Conservation (phyloP, 2,329 filamentous ascomycete species). For the Plenodomus lindquistii region DNA sequence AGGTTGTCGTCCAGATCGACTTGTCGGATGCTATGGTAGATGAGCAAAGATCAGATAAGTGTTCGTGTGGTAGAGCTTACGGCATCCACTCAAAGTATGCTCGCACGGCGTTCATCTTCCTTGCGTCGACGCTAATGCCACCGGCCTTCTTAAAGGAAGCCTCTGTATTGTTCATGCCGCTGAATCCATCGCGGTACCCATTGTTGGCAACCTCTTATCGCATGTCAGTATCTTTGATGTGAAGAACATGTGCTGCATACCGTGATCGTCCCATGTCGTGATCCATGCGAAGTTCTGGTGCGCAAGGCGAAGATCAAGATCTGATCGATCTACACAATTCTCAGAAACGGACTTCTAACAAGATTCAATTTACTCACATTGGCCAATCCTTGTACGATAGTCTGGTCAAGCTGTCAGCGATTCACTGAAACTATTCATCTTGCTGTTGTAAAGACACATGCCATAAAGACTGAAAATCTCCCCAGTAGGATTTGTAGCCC, state of each 20-base stretch:
- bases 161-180: constrained; percentile 50
- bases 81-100: constrained; percentile 54
- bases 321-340: constrained; percentile 37
- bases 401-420: constrained; percentile 23
- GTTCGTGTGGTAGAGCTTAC: constrained; percentile 3
- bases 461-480: constrained; percentile 47
- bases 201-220: constrained; percentile 48
- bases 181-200: constrained; percentile 46
- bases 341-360: neutral
- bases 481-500: constrained; percentile 35
- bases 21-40: constrained; percentile 42
- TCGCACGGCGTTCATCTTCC: constrained; percentile 53
- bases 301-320: constrained; percentile 46
- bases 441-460: neutral
- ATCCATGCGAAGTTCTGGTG: constrained; percentile 51
- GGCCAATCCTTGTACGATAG: constrained; percentile 47
- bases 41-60: constrained; percentile 49
- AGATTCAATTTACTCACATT: constrained; percentile 9
- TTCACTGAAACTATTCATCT: neutral
- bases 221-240: neutral
- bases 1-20: constrained; percentile 52
- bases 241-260: neutral
- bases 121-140: constrained; percentile 47
- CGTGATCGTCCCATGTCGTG: constrained; percentile 50
- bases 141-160: constrained; percentile 46